Evolutionary conservation across 352 stramenopile genomes (phyloP).

Genomic region (Phytophthora vignae): DNA sequence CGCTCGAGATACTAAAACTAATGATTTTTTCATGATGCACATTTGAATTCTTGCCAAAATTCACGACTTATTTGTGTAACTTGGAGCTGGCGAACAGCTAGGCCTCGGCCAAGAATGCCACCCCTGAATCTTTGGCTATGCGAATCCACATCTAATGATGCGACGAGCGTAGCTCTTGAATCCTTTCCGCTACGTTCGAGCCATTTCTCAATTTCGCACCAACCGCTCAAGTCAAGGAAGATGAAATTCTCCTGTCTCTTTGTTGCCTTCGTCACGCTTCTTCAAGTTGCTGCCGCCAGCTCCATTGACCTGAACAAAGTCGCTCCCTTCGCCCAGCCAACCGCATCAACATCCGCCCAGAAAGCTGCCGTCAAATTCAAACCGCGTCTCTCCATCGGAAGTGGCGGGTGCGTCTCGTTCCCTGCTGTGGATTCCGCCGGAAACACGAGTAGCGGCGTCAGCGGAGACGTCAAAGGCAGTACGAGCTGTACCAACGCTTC

Average conservation of each 20-base stretch:
- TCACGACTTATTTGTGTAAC: not conserved
- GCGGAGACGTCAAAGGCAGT: slow-evolving; percentile 5
- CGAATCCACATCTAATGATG: not conserved
- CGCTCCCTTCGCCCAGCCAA: slow-evolving; percentile 9
- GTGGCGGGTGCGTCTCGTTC: slow-evolving; percentile 8
- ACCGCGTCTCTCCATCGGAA: slow-evolving; percentile 11
- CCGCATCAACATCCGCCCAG: slow-evolving; percentile 5
- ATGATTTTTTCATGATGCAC: not conserved
- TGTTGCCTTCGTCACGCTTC: not conserved
- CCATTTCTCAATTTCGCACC: slow-evolving; percentile 8
- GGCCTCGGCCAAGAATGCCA: not conserved
- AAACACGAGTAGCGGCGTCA: slow-evolving; percentile 14
- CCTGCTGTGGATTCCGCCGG: slow-evolving; percentile 19
- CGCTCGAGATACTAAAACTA: not conserved
- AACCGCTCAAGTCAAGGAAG: not conserved
- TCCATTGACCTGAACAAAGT: slow-evolving; percentile 23
- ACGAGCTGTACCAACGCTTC: slow-evolving; percentile 5
- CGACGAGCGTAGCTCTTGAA: not conserved
- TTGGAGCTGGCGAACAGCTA: not conserved
- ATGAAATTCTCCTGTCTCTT: not conserved
- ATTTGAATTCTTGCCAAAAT: not conserved
- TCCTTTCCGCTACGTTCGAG: not conserved
- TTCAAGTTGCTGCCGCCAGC: not conserved
- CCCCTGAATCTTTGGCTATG: not conserved
- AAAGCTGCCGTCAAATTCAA: slow-evolving; percentile 24